Base-by-base conservation (phyloP, 805 yeast species). In the Kodamaea restingae region DNA sequence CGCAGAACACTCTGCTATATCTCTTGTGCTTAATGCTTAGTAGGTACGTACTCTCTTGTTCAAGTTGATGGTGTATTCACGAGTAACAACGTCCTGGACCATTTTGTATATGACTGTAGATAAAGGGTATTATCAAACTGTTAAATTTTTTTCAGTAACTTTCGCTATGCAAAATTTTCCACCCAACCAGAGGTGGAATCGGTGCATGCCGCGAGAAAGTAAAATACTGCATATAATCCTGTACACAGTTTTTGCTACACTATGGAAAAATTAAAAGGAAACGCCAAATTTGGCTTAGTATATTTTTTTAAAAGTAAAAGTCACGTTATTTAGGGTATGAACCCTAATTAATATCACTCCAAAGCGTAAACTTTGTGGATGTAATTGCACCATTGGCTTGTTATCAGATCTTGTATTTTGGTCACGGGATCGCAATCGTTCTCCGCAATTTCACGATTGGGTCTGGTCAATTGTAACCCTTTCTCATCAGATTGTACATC, bases 61-160 rank as follows among this genome's bases (percentile, higher is more conserved):
- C 76, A 91, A 79, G 88, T 93, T 91, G 76, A 93, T 90, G 83
- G 98, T 93, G 88, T 93, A 93, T 80, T 93, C 99, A 77, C 99
- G 95, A 74, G 98, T 86, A 76, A 93, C 97, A 76, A 88, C 96
- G 90, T 93, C 98, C 79, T 86, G 85, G 72, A 88, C 95, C 75
- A 82, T 79, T 73, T 75, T 75, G 49, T 56, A 49, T 48, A 35
- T 34, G 39, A 40, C 36, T 45, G 32, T 24, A 32, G 36, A 41
- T 31, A 41, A 32, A 17, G 30, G 41, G 41, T 32, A n/a, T 26
- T 35, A 34, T 40, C 32, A 18, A 36, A 21, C 22, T 20, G 18
- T n/a, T 30, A 30, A 26, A 39, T 21, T 31, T 32, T 42, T 47
- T 50, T 49, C 46, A 21, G 28, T 27, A 27, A 30, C 17, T 15